Percentiles rank a stretch among this genome's conserved stretches.
Conservation (phyloP, 306 rosid genomes). For the Vigna trinervia region DNA sequence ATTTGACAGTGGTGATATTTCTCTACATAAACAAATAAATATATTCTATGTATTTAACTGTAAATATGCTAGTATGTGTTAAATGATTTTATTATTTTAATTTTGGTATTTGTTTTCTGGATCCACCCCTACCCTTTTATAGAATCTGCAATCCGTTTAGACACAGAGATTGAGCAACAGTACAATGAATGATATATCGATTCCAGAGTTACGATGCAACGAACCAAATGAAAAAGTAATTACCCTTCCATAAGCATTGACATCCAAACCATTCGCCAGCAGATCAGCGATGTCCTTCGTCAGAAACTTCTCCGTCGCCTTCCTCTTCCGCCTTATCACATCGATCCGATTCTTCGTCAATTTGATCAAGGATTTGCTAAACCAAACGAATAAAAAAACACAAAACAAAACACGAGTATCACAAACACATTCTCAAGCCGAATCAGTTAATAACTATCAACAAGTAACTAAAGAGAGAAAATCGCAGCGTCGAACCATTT, state of each 20-base stretch:
- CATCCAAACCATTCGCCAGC: conserved; percentile 73
- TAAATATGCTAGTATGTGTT: not conserved
- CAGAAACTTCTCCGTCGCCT: conserved; percentile 89
- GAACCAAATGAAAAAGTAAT: conserved; percentile 8
- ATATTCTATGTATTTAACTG: not conserved
- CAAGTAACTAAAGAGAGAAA: not conserved
- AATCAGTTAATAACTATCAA: not conserved
- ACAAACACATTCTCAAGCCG: conserved; percentile 33
- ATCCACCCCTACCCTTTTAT: not conserved
- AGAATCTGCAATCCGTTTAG: conserved; percentile 22
- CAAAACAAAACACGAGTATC: not conserved
- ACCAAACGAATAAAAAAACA: not conserved
- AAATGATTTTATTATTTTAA: not conserved
- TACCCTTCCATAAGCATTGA: conserved; percentile 89
- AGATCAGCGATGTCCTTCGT: conserved; percentile 92
- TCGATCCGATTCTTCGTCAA: conserved; percentile 91
- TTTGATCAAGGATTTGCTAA: conserved; percentile 82
- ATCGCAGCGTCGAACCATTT: conserved; percentile 68
- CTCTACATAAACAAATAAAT: not conserved
- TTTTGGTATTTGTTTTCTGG: not conserved
- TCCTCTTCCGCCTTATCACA: conserved; percentile 88
- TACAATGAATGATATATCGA: not conserved
- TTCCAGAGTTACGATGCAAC: conserved; percentile 3
- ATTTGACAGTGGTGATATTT: not conserved
- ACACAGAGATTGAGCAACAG: conserved; percentile 25